These are phyloP conservation scores for Marchantia polymorpha DNA, from an alignment of 225 moss, liverwort and hornwort species.

Conservation along the genomic window DNA sequence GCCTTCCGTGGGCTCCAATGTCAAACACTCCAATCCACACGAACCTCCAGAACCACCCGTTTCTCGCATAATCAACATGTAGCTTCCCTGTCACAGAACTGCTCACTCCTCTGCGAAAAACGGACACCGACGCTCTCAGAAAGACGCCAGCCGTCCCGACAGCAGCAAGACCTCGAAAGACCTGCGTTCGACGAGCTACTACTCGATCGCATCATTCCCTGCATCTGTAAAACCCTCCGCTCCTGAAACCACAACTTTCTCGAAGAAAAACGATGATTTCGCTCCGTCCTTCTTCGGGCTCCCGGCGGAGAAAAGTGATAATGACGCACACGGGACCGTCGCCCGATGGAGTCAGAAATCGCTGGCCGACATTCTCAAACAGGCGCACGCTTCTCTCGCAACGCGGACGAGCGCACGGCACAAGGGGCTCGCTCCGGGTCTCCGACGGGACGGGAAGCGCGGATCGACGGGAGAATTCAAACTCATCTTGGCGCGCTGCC, in stretches of 20 bases:
- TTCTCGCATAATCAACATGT: background rate
- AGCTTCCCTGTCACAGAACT: background rate
- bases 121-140: background rate
- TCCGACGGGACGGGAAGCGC: background rate
- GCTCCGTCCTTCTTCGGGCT: background rate
- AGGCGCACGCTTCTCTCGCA: background rate
- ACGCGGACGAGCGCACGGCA: background rate
- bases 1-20: background rate
- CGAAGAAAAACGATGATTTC: too few relatives aligned
- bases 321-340: background rate
- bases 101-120: background rate
- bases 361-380: background rate
- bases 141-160: background rate
- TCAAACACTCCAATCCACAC: background rate
- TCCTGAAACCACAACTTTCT: background rate
- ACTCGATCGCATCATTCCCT: background rate
- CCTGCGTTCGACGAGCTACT: background rate
- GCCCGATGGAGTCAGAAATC: too few relatives aligned
- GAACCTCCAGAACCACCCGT: background rate
- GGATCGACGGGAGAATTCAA: conserved; percentile 8
- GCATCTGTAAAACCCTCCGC: background rate
- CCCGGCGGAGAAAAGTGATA: background rate
- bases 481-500: conserved; percentile 15
- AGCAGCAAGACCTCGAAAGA: background rate
- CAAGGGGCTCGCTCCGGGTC: background rate